These are phyloP conservation scores for Neurospora sp. DNA, from an alignment of 495 filamentous ascomycete genomes.

Conservation along the genomic window DNA sequence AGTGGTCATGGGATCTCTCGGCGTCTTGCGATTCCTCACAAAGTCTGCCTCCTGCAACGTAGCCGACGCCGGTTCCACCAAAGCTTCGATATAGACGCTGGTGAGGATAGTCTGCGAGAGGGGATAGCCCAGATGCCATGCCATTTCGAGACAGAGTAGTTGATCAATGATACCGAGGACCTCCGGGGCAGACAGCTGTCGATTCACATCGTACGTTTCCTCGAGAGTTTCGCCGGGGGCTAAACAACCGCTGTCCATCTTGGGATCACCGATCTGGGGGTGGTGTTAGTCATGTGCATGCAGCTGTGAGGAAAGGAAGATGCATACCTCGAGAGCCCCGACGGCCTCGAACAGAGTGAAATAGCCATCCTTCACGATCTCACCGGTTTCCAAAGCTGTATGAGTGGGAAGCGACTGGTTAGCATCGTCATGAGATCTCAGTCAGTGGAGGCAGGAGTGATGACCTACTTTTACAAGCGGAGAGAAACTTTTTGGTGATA, in stretches of 20 bases:
- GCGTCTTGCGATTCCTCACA: conserved; percentile 21
- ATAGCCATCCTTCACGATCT: conserved; percentile 85
- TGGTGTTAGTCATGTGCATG: neutral
- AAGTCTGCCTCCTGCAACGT: conserved; percentile 65
- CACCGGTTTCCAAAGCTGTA: conserved; percentile 63
- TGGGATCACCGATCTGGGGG: conserved; percentile 86
- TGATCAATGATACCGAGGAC: conserved; percentile 92
- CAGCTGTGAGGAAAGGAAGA: neutral
- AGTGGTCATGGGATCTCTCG: conserved; percentile 44
- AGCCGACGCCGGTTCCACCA: conserved; percentile 61
- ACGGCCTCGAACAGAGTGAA: conserved; percentile 94
- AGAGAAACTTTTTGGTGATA: conserved; percentile 67
- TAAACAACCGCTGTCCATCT: conserved; percentile 92
- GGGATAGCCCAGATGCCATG: conserved; percentile 91
- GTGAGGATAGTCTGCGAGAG: conserved; percentile 92
- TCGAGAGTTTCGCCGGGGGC: conserved; percentile 68
- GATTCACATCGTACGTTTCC: conserved; percentile 72
- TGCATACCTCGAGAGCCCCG: conserved; percentile 79
- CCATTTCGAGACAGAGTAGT: conserved; percentile 88
- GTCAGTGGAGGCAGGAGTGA: neutral
- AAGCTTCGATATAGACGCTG: conserved; percentile 81
- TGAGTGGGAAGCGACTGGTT: conserved; percentile 2
- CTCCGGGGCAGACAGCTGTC: conserved; percentile 58
- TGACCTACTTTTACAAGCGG: conserved; percentile 56
- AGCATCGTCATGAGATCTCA: neutral